Base-by-base conservation (phyloP, 225 moss, liverwort and hornwort genomes). In the Polytrichum commune region DNA sequence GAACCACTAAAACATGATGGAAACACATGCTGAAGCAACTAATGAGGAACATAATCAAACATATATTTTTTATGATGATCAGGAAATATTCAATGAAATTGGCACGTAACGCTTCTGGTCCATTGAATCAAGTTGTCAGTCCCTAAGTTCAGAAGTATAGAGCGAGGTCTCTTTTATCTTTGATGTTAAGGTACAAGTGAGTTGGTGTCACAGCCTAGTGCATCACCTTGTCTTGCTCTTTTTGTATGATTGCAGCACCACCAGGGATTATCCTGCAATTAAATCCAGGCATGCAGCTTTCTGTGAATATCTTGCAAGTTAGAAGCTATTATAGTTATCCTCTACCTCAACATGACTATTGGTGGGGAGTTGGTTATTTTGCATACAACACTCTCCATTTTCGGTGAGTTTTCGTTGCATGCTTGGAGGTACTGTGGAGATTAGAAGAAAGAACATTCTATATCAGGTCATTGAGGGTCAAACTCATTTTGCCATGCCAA, bases 221-320 rank as follows among this genome's bases (percentile, higher is more conserved):
- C 46, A 46, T 78, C 71, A 96, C 97, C 90, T 98, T 93, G 79
- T 85, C 81, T 76, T 94, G 91, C 73, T 92, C 90, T 70, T 91
- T 92, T 68, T 71, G 72, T 64, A 98, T 65, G 64, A 90, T 90
- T 54, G 54, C 79, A 78, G 73, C 70, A 53, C 83, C 91, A 63
- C 90, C 91, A 54, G 97, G 97, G 65, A 91, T 73, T 63, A 87
- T 71, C 77, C 96, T 96, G 89, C 75, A 74, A 26, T 61, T 18
- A 16, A 58, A 69, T n/a, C 62, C 46, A 16, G 16, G 13, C 46
- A 53, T 22, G 32, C 23, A 53, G 27, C 53, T 26, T 38, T 26
- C 68, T 26, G 53, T 70, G 24, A 57, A 69, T 69, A 56, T 72
- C 53, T 27, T 63, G 46, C 26, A 20, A 7, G 29, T 9, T 7